These are phyloP conservation scores for Neurospora sp. DNA, from an alignment of 2,329 filamentous ascomycete genomes.

Conservation along the genomic window DNA sequence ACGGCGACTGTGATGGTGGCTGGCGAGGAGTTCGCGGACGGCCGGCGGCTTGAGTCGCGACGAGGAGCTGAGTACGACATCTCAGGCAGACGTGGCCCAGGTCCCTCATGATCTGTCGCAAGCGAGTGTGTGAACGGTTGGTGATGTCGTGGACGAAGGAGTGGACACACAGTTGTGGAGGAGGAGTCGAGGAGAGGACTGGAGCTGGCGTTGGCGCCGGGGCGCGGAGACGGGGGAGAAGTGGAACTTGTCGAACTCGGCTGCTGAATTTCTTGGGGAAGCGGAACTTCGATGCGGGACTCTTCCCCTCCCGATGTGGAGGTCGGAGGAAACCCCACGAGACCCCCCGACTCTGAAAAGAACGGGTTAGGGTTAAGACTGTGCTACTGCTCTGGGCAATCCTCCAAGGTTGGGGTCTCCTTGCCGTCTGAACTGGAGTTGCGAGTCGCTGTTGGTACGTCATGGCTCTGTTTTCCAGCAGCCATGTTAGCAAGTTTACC, in stretches of 20 bases:
- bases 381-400: background rate
- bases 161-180: background rate
- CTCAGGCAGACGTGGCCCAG: conserved; percentile 16
- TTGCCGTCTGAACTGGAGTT: background rate
- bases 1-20: background rate
- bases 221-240: background rate
- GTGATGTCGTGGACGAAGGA: background rate
- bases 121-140: background rate
- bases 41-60: conserved; percentile 4
- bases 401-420: background rate
- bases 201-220: background rate
- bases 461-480: background rate
- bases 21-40: background rate
- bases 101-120: conserved; percentile 12
- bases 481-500: background rate
- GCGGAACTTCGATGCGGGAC: background rate
- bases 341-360: too few species aligned
- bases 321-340: background rate
- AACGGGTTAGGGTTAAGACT: background rate
- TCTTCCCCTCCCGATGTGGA: background rate
- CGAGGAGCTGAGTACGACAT: conserved; percentile 13
- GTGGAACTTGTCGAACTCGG: background rate
- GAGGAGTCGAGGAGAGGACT: background rate
- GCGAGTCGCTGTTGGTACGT: background rate
- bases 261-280: background rate